A percentile compares a stretch with the other conserved stretches of the same genome.
phyloP scores from a whole-genome alignment of 2,329 filamentous ascomycete species.

The Aspergillus cejpii region DNA sequence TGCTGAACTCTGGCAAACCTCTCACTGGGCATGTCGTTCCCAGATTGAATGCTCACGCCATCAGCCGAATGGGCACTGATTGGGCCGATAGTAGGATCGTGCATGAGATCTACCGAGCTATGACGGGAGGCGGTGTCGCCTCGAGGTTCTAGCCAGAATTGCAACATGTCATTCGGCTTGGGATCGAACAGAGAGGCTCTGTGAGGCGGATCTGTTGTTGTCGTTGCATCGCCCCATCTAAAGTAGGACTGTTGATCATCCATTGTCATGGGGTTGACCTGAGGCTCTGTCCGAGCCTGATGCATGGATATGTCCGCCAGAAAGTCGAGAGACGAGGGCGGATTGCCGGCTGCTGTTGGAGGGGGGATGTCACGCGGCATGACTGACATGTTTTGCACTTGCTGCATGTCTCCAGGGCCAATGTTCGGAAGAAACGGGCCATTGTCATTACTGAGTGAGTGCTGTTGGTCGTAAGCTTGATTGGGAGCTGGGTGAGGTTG shows the following conservation, averaged over 20 bases:
- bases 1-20: constrained; percentile 39
- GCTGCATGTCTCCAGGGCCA: constrained; percentile 12
- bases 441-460: constrained; percentile 16
- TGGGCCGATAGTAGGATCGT: constrained; percentile 21
- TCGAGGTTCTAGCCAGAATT: constrained; percentile 34
- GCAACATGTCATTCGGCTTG: constrained; percentile 29
- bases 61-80: constrained; percentile 21
- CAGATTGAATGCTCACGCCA: constrained; percentile 17
- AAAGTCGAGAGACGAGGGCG: constrained; percentile 37
- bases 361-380: constrained; percentile 24
- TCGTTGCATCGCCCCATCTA: constrained; percentile 26
- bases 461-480: constrained; percentile 25
- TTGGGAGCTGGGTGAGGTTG: constrained; percentile 23
- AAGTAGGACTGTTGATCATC: constrained; percentile 29
- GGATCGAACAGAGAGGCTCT: constrained; percentile 22
- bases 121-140: constrained; percentile 26
- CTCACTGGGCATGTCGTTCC: constrained; percentile 34
- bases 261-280: constrained; percentile 24
- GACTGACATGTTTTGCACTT: constrained; percentile 13
- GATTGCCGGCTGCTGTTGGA: constrained; percentile 24
- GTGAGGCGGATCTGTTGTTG: constrained; percentile 19
- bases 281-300: constrained; percentile 27
- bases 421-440: constrained; percentile 14
- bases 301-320: constrained; percentile 35
- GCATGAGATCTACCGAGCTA: constrained; percentile 26